Conservation (phyloP, 345 rosid species). For the Syzygium jambos region DNA sequence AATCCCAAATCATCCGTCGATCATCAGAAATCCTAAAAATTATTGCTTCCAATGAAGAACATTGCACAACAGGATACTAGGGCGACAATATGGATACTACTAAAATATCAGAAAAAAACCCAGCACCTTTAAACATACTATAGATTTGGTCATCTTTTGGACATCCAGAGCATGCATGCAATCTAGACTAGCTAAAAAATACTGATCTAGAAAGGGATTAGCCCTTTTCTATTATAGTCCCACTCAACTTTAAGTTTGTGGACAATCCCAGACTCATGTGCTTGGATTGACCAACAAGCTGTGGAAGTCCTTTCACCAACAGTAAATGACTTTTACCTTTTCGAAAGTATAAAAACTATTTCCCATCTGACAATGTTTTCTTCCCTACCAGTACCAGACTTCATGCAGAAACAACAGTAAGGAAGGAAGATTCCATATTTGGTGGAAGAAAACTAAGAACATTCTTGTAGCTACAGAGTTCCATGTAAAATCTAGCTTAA, state of each 20-base stretch:
- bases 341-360: background rate
- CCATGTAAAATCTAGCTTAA: background rate
- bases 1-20: background rate
- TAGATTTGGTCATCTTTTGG: background rate
- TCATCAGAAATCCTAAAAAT: background rate
- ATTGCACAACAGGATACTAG: background rate
- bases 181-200: background rate
- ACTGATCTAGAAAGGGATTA: background rate
- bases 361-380: background rate
- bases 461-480: background rate
- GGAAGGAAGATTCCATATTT: background rate
- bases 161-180: background rate
- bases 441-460: background rate
- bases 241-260: background rate
- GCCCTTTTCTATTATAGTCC: background rate
- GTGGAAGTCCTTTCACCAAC: background rate
- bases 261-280: background rate
- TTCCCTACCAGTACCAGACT: background rate
- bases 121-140: background rate
- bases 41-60: background rate
- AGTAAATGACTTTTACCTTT: background rate
- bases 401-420: background rate
- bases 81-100: background rate
- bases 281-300: background rate
- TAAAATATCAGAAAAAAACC: background rate